Evolutionary conservation across 2,329 filamentous ascomycete species (phyloP), one percentile per base, ranked within the genome.

Genomic region (Aspergillus fumigatus): DNA sequence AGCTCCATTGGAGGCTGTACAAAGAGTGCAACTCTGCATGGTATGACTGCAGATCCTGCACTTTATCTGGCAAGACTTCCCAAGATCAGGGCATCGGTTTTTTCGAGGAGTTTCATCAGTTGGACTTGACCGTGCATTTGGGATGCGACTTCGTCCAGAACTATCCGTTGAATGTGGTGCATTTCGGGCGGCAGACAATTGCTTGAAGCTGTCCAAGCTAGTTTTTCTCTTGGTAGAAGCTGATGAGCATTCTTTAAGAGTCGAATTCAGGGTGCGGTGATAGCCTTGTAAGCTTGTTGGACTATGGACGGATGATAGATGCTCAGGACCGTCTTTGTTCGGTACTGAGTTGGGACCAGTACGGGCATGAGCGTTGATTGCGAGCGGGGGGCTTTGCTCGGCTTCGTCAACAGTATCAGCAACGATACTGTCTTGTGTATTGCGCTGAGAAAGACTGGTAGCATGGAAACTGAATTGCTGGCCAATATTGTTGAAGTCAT

Each of bases 1-100:
- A 3, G 29, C 25, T 4, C n/a, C 26, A 19, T 51, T 32, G 25
- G 43, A 10, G 7, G 38, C 35, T 3, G 35, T 38, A 8, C 56
- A 58, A 26, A 10, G 43, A n/a, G 51, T 29, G 51, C 56, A 58
- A 29, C 50, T 32, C 38, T 41, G 47, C 17, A 56, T 9, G 14
- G 27, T 9, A 41, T 58, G 56, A 10, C 40, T 47, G 19, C 56
- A 58, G 7, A 5, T 47, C n/a, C 23, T 35, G 32, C 56, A 58
- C 25, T 47, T 29, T 29, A 14, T 40, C 6, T 48, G 3, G n/a
- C 9, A 35, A 11, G 11, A 7, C 10, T 32, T 41, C 4, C 48
- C 40, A 7, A 23, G 10, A 6, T 47, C 14, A 1, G 11, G 4
- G 3, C 11, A 25, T 2, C 7, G 11, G 10, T 47, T 23, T 5